Evolutionary conservation across 768 basidiomycete genomes (phyloP).

Genomic region (Kwoniella bestiolae): DNA sequence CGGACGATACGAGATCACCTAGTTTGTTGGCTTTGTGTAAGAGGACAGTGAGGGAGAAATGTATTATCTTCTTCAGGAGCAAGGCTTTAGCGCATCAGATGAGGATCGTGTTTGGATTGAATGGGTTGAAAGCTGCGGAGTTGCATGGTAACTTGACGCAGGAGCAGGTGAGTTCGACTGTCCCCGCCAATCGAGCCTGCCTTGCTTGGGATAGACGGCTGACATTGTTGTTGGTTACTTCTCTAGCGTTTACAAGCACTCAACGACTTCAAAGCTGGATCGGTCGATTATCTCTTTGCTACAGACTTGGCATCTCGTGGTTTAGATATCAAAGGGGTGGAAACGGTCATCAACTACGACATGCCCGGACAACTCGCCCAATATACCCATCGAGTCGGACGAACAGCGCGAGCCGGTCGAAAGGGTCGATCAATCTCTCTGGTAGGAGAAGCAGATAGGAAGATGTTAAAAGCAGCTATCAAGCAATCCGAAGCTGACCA

Average conservation of each 20-base stretch:
- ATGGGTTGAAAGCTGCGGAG: slow-evolving; percentile 78
- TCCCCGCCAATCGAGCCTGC: not conserved
- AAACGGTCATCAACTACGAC: slow-evolving; percentile 98
- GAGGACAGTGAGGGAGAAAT: slow-evolving; percentile 78
- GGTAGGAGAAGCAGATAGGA: slow-evolving; percentile 93
- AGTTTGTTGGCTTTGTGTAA: slow-evolving; percentile 71
- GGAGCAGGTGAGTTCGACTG: slow-evolving; percentile 74
- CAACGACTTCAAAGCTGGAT: slow-evolving; percentile 81
- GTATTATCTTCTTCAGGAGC: slow-evolving; percentile 92
- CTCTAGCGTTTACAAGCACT: slow-evolving; percentile 80
- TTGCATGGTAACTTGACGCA: slow-evolving; percentile 94
- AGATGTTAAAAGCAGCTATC: slow-evolving; percentile 93
- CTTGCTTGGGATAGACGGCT: not conserved
- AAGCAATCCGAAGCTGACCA: slow-evolving; percentile 79
- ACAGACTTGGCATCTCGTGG: slow-evolving; percentile 95
- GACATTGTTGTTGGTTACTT: not conserved
- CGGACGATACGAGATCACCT: slow-evolving; percentile 59
- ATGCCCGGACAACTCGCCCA: slow-evolving; percentile 92
- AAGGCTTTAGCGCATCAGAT: slow-evolving; percentile 98
- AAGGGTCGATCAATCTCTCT: slow-evolving; percentile 92
- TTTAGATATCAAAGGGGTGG: slow-evolving; percentile 95
- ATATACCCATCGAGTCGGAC: slow-evolving; percentile 94
- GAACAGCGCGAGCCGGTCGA: slow-evolving; percentile 92
- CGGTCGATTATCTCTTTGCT: slow-evolving; percentile 90
- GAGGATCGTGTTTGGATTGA: slow-evolving; percentile 84